Evolutionary conservation across 768 basidiomycete genomes (phyloP), one percentile per base, ranked within the genome.

Genomic region (Mrakia gelida): DNA sequence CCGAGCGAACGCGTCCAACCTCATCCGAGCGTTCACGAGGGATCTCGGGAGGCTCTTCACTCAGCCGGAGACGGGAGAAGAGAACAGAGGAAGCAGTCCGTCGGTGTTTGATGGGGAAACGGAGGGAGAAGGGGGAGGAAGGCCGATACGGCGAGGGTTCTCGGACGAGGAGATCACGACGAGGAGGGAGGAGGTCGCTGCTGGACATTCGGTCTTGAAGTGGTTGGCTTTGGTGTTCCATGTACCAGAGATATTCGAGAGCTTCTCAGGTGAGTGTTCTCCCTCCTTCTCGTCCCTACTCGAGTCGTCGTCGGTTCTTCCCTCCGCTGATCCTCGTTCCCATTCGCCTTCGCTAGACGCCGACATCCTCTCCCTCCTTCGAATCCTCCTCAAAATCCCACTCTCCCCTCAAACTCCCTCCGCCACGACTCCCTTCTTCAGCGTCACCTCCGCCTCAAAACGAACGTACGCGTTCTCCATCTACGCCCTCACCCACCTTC

Each of bases 181-280:
- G 32, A 45, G 78, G 30, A 68, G 78, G 26, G 78, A 79, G 56
- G 74, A 79, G 75, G 71, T 73, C 3, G 54, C 56, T 28, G 78
- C 67, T 38, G 78, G 74, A 4, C 73, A 79, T 43, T 74, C 73
- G 9, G 73, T 61, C 1, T 26, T 79, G 18, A 70, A 75, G 43
- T 75, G 74, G 56, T 45, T 71, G 11, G 78, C 73, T 11, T 28
- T 72, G 16, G 30, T 75, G 7, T 75, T 75, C 43, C 52, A 75
- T 18, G 45, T 54, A 1, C 41, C 52, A 26, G 70, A 21, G 3
- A 59, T 79, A 32, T 76, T 71, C 34, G n/a, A 16, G 3, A 71
- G 78, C 26, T 79, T 79, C 56, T n/a, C 41, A 9, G 78, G 78
- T 79, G 26, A 68, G 70, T 45, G n/a, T n/a, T n/a, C n/a, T n/a